Evolutionary conservation across 1,139 yeast genomes (phyloP), one percentile per base, ranked within the genome.

Genomic region (Pichia sp.): DNA sequence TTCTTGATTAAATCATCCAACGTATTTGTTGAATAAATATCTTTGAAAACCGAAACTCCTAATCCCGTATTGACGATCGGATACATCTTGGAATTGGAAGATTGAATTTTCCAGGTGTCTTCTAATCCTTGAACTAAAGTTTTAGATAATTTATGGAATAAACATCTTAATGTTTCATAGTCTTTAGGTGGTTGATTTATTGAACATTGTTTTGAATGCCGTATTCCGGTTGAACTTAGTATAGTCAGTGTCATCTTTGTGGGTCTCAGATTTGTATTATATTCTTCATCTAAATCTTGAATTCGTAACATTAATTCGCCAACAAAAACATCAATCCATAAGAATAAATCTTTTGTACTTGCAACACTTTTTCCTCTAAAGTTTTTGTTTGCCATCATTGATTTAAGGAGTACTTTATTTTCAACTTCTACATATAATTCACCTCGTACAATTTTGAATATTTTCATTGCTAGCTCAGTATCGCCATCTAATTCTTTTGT

Each of bases 381-480:
- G 58, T 89, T 87, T 61, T 92, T 92, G 44, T 84, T 79, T 0
- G 97, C 84, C 68, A 82, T 80, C 97, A 92, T 89, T 1, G 95
- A 83, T 60, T 89, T 88, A 22, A 86, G 74, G 36, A 81, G 80
- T 0, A 82, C 76, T 48, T 84, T 69, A 20, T 77, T 71, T 15
- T 74, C 70, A 11, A 92, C 68, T 39, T 80, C 82, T 25, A 71
- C 70, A 34, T 68, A 59, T 50, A 72, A 72, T 20, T 72, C 64
- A 0, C 97, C 98, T 37, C 89, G 69, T 0, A 83, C 82, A 30
- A 89, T 65, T 22, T 77, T 68, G 61, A 71, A 82, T 3, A 88
- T 59, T 47, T 72, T 74, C 8, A 61, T 59, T 0, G 82, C 80
- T 24, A 80, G 59, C 12, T 66, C 66, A 1, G 58, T 59, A 47